phyloP scores from a whole-genome alignment of 352 stramenopile genomes.

The Phytopythium ostracodes region DNA sequence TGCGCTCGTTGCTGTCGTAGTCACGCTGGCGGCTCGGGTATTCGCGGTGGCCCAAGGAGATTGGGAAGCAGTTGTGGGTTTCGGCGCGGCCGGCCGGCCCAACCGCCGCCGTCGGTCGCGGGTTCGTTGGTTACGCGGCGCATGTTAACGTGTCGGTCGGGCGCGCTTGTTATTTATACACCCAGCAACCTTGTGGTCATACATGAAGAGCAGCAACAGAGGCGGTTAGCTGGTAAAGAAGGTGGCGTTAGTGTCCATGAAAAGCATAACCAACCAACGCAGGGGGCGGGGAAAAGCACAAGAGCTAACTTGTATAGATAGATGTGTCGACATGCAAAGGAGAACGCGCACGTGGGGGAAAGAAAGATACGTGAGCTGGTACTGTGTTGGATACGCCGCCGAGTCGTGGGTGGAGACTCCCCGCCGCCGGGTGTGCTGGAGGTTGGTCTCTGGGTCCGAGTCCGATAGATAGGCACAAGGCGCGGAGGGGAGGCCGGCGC shows the following conservation, averaged over 20 bases:
- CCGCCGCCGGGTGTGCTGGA: not conserved
- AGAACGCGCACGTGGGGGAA: not conserved
- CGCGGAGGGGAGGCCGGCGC: not conserved
- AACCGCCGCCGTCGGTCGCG: not conserved
- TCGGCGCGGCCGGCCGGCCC: not conserved
- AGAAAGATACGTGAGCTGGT: not conserved
- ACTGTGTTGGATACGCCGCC: not conserved
- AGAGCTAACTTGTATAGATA: constrained; percentile 1
- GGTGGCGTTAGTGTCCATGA: too few species aligned
- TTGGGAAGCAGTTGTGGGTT: constrained; percentile 4
- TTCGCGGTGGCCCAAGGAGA: not conserved
- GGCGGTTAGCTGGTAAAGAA: not conserved
- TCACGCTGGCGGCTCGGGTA: not conserved
- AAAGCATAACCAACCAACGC: not conserved
- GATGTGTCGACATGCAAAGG: not conserved
- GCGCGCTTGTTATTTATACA: not conserved
- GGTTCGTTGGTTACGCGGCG: constrained; percentile 2
- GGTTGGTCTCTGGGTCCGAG: constrained; percentile 4
- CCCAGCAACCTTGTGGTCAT: not conserved
- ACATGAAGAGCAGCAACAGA: not conserved
- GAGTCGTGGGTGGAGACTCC: not conserved
- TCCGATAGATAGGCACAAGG: constrained; percentile 3
- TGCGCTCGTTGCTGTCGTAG: too few species aligned
- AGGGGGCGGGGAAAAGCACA: not conserved
- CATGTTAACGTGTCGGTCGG: not conserved